Percentiles rank a stretch among this genome's conserved stretches.
Conservation (phyloP, 2,329 filamentous ascomycete genomes). For the Paramyrothecium sp. region DNA sequence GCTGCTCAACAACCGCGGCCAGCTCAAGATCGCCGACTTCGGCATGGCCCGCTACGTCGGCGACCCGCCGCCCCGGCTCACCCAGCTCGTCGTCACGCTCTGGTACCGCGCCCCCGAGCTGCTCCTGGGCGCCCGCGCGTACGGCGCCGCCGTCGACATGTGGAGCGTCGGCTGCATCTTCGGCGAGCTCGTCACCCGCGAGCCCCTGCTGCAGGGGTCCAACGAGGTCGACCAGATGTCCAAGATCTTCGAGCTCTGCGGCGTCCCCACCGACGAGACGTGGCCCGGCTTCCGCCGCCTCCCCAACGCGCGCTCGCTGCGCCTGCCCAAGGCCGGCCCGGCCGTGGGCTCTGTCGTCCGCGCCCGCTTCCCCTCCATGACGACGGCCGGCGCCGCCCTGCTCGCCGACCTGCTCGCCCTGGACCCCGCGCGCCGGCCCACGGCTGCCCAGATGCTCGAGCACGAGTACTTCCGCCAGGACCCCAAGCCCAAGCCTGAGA, state of each 20-base stretch:
- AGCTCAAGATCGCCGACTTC: constrained; percentile 95
- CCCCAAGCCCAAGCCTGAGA: constrained; percentile 83
- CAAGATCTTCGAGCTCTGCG: constrained; percentile 86
- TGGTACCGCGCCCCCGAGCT: constrained; percentile 96
- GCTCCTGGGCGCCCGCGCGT: constrained; percentile 74
- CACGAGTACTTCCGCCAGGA: constrained; percentile 88
- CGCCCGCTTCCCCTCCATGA: constrained; percentile 78
- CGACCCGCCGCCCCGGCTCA: constrained; percentile 71
- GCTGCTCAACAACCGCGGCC: constrained; percentile 90
- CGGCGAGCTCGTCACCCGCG: constrained; percentile 80
- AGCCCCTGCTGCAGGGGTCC: constrained; percentile 80
- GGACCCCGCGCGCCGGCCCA: constrained; percentile 70
- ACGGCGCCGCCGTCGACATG: constrained; percentile 80
- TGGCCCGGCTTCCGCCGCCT: constrained; percentile 89
- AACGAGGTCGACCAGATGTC: constrained; percentile 91
- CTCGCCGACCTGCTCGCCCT: constrained; percentile 70
- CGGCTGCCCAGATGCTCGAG: constrained; percentile 69
- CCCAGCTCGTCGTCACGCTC: constrained; percentile 90
- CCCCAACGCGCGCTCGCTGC: constrained; percentile 80
- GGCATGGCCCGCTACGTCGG: constrained; percentile 93
- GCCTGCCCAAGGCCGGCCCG: constrained; percentile 55
- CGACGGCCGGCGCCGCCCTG: constrained; percentile 68
- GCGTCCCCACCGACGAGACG: constrained; percentile 74
- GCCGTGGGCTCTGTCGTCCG: constrained; percentile 58
- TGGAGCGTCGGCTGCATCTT: constrained; percentile 98